Evolutionary conservation across 1,284 basidiomycete genomes (phyloP).

Genomic region (Pterulicium gracile): DNA sequence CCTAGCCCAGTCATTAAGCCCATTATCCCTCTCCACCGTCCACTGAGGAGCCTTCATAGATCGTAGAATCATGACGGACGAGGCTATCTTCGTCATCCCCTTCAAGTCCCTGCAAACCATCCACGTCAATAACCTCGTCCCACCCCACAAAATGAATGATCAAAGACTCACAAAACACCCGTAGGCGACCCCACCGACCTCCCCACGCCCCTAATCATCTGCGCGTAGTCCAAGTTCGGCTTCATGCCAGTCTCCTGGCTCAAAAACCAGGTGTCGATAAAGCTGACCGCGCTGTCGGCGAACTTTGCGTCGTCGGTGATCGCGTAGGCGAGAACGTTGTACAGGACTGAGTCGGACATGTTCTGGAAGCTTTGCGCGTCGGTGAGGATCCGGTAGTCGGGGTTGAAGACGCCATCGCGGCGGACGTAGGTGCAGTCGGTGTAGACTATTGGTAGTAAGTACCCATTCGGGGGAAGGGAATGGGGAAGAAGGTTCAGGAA

Average conservation of each 20-base stretch:
- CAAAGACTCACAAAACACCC: conserved; percentile 39
- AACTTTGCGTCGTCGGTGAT: conserved; percentile 21
- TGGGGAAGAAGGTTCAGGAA: conserved; percentile 2
- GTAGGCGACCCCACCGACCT: conserved; percentile 44
- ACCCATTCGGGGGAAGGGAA: too few relatives aligned
- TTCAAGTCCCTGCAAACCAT: conserved; percentile 36
- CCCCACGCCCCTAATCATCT: conserved; percentile 51
- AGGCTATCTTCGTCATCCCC: conserved; percentile 49
- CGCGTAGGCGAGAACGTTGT: conserved; percentile 48
- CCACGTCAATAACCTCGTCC: neutral
- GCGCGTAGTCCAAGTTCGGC: conserved; percentile 58
- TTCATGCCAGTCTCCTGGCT: conserved; percentile 49
- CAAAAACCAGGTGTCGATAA: conserved; percentile 51
- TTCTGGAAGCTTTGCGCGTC: conserved; percentile 41
- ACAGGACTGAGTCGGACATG: conserved; percentile 50
- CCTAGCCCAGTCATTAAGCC: conserved; percentile 41
- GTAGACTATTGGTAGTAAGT: conserved; percentile 47
- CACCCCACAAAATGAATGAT: too few relatives aligned
- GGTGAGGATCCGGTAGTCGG: conserved; percentile 46
- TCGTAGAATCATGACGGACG: conserved; percentile 45
- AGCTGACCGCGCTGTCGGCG: conserved; percentile 23
- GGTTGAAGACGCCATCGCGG: conserved; percentile 55
- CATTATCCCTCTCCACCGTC: conserved; percentile 40
- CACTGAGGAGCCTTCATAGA: conserved; percentile 38
- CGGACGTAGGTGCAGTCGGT: conserved; percentile 42